Percentiles rank a stretch among this genome's conserved stretches.
Conservation (phyloP, 306 rosid genomes). For the Vigna hirtella region DNA sequence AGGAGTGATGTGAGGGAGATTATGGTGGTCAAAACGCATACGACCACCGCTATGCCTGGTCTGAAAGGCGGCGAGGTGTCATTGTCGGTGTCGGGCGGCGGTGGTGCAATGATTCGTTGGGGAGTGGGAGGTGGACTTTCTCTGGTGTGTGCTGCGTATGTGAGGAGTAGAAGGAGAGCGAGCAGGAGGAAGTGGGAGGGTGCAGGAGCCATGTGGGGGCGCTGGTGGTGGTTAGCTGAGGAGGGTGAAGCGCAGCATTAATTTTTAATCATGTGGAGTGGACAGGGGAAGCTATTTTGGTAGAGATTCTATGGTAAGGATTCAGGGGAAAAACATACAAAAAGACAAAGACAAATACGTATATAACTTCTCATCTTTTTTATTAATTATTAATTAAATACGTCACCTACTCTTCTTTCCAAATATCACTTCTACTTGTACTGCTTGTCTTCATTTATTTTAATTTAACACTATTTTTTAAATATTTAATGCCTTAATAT, state of each 20-base stretch:
- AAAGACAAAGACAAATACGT: conserved; percentile 38
- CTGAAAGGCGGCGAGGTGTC: conserved; percentile 48
- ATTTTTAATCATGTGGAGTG: conserved; percentile 43
- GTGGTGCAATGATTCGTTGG: neutral
- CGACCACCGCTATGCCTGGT: conserved; percentile 64
- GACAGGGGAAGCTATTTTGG: conserved; percentile 38
- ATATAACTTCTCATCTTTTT: neutral
- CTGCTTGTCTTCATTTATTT: too few species aligned
- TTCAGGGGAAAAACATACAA: conserved; percentile 42
- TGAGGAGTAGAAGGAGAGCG: neutral
- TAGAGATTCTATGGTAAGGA: conserved; percentile 52
- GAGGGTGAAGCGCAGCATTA: conserved; percentile 18
- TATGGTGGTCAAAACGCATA: conserved; percentile 58
- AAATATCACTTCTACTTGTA: neutral
- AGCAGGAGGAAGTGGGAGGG: neutral
- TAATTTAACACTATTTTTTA: too few species aligned
- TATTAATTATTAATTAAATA: neutral
- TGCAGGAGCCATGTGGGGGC: conserved; percentile 46
- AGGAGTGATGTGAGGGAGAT: conserved; percentile 74
- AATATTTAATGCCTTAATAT: neutral
- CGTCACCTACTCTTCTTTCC: neutral
- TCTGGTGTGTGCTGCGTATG: neutral
- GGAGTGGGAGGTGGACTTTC: conserved; percentile 35
- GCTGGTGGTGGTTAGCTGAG: conserved; percentile 23
- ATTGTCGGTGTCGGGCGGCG: neutral